phyloP scores from a whole-genome alignment of 2,329 filamentous ascomycete genomes.

The Colletotrichum siamense region DNA sequence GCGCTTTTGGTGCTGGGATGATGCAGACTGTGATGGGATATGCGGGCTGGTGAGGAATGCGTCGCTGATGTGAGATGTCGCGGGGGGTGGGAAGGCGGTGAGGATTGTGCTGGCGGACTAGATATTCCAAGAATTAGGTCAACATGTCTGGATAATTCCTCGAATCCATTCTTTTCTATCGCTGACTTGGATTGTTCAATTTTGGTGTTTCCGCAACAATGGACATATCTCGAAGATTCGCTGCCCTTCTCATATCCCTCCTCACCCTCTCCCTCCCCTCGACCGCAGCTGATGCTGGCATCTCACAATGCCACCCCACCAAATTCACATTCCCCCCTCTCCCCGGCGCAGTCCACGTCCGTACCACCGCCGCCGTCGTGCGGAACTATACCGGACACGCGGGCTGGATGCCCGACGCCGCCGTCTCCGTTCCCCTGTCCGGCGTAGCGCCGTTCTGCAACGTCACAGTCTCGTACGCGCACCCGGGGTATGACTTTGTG shows the following conservation, averaged over 20 bases:
- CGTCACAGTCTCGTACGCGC: conserved; percentile 18
- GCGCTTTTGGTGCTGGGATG: background rate
- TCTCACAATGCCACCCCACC: background rate
- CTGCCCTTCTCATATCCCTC: background rate
- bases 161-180: too few relatives aligned
- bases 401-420: background rate
- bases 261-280: background rate
- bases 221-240: accelerated
- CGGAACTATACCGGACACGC: background rate
- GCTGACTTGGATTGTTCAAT: accelerated
- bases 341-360: background rate
- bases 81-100: background rate
- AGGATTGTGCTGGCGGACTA: background rate
- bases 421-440: background rate
- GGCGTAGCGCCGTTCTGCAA: conserved; percentile 20
- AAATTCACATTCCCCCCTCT: background rate
- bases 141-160: background rate
- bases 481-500: background rate
- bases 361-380: background rate
- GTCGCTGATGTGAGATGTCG: background rate
- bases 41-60: background rate
- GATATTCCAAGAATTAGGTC: too few relatives aligned
- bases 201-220: background rate
- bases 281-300: accelerated
- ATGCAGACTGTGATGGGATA: background rate